Conservation (phyloP, 2,329 filamentous ascomycete genomes). For the Ophiocordyceps unilateralis region DNA sequence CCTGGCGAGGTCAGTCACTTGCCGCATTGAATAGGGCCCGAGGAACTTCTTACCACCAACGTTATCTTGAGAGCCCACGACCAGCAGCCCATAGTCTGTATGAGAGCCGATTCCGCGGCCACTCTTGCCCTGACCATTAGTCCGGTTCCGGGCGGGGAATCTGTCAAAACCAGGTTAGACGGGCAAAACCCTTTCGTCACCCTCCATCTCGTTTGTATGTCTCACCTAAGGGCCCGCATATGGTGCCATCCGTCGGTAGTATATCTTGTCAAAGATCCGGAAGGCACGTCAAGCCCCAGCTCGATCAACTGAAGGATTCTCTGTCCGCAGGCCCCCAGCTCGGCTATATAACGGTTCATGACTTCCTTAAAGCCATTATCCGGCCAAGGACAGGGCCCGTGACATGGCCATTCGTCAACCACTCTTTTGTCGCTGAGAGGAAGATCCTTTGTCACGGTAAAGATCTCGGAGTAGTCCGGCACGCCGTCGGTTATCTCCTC, state of each 20-base stretch:
- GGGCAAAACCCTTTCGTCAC: not conserved
- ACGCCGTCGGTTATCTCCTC: slow-evolving; percentile 30
- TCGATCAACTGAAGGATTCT: slow-evolving; percentile 28
- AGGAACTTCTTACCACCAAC: slow-evolving; percentile 21
- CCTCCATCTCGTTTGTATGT: not conserved
- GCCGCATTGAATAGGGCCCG: too few relatives aligned
- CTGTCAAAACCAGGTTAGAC: slow-evolving; percentile 4
- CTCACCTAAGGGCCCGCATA: slow-evolving; percentile 27
- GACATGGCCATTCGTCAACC: slow-evolving; percentile 26
- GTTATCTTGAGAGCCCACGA: slow-evolving; percentile 30
- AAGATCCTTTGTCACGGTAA: slow-evolving; percentile 32
- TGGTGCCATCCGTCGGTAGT: slow-evolving; percentile 34
- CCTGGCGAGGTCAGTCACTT: slow-evolving; percentile 7
- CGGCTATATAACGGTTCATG: slow-evolving; percentile 23
- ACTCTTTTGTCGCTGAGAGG: slow-evolving; percentile 20
- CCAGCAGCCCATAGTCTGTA: slow-evolving; percentile 33
- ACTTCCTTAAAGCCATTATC: slow-evolving; percentile 20
- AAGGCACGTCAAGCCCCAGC: slow-evolving; percentile 22
- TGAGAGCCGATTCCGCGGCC: slow-evolving; percentile 34
- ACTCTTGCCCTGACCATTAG: slow-evolving; percentile 29
- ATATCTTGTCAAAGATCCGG: slow-evolving; percentile 21
- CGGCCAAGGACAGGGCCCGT: slow-evolving; percentile 31
- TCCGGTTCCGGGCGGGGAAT: slow-evolving; percentile 14
- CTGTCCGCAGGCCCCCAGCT: slow-evolving; percentile 23
- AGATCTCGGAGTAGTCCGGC: slow-evolving; percentile 34